These are phyloP conservation scores for Sabuloglossum arenarium DNA, from an alignment of 495 filamentous ascomycete species.

Conservation along the genomic window DNA sequence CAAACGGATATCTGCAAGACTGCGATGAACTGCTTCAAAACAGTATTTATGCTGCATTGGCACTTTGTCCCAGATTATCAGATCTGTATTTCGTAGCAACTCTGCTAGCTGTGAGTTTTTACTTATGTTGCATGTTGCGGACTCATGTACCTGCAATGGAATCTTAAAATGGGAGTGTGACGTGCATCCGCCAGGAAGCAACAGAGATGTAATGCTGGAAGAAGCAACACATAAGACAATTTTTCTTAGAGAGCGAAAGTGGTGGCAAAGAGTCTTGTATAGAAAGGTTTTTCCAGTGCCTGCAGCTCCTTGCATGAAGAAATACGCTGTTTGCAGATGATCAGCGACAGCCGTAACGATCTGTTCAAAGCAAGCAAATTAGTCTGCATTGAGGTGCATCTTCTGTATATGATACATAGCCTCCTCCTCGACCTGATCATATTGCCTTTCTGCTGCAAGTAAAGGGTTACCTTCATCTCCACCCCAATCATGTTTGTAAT, in stretches of 20 bases:
- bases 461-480: not conserved
- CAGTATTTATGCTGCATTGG: no score
- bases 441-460: not conserved
- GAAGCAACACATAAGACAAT: constrained; percentile 8
- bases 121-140: constrained; percentile 3
- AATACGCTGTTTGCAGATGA: not conserved
- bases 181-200: constrained; percentile 4
- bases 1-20: no score
- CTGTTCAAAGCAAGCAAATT: not conserved
- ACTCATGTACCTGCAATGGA: constrained; percentile 5
- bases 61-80: no score
- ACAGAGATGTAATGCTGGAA: constrained; percentile 6
- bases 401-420: not conserved
- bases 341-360: not conserved
- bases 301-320: constrained; percentile 6
- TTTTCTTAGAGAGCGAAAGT: constrained; percentile 5
- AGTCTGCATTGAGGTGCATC: not conserved
- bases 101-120: constrained; percentile 1
- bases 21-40: no score
- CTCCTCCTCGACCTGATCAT: not conserved
- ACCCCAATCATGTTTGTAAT: not conserved
- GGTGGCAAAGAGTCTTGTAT: constrained; percentile 7
- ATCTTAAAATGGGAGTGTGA: constrained; percentile 8
- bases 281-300: constrained; percentile 9
- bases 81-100: not conserved